These are phyloP conservation scores for Cercospora nicotianae DNA, from an alignment of 2,329 filamentous ascomycete species.

Conservation along the genomic window DNA sequence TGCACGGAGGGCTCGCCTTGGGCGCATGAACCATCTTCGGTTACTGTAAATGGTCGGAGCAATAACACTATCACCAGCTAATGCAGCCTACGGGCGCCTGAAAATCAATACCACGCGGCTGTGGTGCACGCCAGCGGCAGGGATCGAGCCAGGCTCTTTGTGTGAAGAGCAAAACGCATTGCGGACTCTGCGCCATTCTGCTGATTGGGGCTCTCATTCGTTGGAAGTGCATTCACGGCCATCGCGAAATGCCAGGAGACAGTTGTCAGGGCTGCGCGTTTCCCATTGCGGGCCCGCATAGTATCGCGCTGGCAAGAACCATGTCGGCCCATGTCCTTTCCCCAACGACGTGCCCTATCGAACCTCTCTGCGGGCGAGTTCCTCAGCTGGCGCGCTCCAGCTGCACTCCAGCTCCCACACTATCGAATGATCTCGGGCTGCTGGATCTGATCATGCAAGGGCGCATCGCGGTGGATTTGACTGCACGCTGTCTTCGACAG, in stretches of 20 bases:
- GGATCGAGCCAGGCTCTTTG: neutral
- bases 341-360: neutral
- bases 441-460: neutral
- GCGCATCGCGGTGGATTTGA: neutral
- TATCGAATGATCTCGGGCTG: neutral
- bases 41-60: slow-evolving; percentile 2
- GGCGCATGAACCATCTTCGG: slow-evolving; percentile 4
- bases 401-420: neutral
- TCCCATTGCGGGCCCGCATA: neutral
- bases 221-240: neutral
- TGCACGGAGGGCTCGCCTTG: neutral
- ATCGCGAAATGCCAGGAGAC: neutral
- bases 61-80: slow-evolving; percentile 5
- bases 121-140: neutral
- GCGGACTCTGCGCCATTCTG: neutral
- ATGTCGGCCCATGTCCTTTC: neutral
- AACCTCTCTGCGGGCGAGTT: neutral
- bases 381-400: neutral
- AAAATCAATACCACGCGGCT: neutral
- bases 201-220: neutral
- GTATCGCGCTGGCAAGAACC: neutral
- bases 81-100: slow-evolving; percentile 1
- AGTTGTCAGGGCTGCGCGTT: neutral
- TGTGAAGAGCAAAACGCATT: neutral
- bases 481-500: neutral